Evolutionary conservation across 1,284 basidiomycete genomes (phyloP), one percentile per base, ranked within the genome.

Genomic region (Ustilago xerochloae): DNA sequence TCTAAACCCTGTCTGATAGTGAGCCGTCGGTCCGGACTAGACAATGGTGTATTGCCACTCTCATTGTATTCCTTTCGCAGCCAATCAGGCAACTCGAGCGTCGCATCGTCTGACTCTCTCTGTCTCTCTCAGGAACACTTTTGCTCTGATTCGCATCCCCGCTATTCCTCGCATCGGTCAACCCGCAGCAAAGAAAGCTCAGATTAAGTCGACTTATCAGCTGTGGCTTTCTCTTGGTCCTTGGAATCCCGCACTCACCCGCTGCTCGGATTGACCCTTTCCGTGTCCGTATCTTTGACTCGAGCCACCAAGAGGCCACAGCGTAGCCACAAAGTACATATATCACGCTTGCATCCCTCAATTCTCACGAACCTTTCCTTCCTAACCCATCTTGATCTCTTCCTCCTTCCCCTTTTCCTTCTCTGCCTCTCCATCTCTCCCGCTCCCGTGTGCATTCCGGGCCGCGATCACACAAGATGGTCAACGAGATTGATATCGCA

Each of bases 401-500:
- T 24, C 32, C 28, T 45, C 9, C 35, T 26, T 29, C 36, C 32
- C 35, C 26, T n/a, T 35, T 4, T 8, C 18, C 30, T 24, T 29
- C 50, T 16, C 36, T 35, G 33, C 32, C 29, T 10, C 38, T 26
- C 43, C 43, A 26, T 18, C 29, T 22, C 18, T 24, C 35, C n/a
- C 26, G 13, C 33, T 36, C 51, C 35, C 56, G 55, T n/a, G 46
- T 58, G 38, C 49, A 24, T n/a, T 43, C 48, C 41, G 53, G 54
- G 48, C 38, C 30, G 36, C 22, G 43, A 47, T 39, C n/a, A 12
- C 2, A 15, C 52, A 54, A 43, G 39, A 71, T 71, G 63, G 59
- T 54, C 54, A 62, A 63, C 63, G 69, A 72, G 36, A 72, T 72
- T 41, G 63, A 57, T 35, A 50, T 72, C 52, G 60, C 46, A 36